Evolutionary conservation across 2,329 filamentous ascomycete species (phyloP), one percentile per base, ranked within the genome.

Genomic region (Aquanectria penicillioides): DNA sequence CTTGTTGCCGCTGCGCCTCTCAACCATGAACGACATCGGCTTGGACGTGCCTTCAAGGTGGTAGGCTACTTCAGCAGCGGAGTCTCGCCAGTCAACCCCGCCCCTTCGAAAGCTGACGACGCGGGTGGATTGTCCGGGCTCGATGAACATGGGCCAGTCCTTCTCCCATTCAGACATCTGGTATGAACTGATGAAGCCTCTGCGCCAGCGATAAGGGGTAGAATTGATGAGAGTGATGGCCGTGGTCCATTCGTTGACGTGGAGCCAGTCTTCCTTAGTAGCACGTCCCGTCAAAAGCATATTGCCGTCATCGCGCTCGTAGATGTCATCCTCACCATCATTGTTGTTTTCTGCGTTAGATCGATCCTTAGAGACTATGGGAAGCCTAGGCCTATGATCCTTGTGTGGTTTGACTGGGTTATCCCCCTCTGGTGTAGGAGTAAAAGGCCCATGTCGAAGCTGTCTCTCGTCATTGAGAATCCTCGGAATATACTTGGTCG

Each of bases 161-260:
- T 33, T n/a, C 0, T 63, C 22, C 70, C 71, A 73, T 5, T 36
- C 11, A 4, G 9, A 1, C 29, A 70, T 41, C 38, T 70, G 65
- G 40, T 71, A 69, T 0, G 50, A 44, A 49, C 63, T 53, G 1
- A 52, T 55, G 59, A 62, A 65, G 0, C 38, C 62, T 36, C 50
- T 66, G 6, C 37, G 31, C 73, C 72, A 76, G 23, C 40, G 54
- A 59, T 73, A 75, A 3, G 74, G 74, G 6, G 72, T 75, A n/a
- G 65, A 69, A 53, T 76, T 76, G 68, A 75, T 58, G 40, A 76
- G 53, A 2, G 55, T 61, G 28, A 75, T 50, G 15, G 52, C 40
- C 2, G 55, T 57, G 12, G 47, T 47, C 40, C 15, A 29, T 5
- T 41, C 20, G 26, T 36, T 17, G n/a, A n/a, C n/a, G n/a, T n/a